Evolutionary conservation across 139 green algal genomes (phyloP).

Genomic region (Tetradesmus obliquus): DNA sequence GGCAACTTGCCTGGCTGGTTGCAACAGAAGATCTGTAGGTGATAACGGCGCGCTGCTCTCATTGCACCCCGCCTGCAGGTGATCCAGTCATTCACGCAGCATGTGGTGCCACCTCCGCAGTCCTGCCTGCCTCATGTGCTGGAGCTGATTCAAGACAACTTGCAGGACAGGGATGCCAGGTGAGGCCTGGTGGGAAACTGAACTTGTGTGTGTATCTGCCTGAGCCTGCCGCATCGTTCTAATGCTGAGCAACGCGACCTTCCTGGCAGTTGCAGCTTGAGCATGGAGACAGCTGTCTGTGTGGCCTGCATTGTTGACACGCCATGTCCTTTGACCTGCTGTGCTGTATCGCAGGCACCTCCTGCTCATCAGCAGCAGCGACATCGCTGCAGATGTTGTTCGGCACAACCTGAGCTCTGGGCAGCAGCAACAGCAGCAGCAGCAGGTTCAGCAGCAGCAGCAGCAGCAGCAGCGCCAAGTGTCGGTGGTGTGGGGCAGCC

Average conservation of each 20-base stretch:
- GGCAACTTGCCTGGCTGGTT: no score
- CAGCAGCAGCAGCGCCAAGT: neutral
- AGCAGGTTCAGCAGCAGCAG: neutral
- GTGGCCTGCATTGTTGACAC: no score
- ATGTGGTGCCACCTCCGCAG: neutral
- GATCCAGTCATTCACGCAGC: neutral
- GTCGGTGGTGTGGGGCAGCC: conserved; percentile 19
- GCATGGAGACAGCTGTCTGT: no score
- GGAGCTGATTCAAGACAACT: conserved; percentile 5
- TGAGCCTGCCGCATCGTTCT: no score
- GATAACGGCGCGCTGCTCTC: no score
- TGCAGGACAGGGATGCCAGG: neutral
- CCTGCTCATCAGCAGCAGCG: conserved; percentile 13
- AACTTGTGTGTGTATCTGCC: no score
- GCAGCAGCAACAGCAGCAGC: no score
- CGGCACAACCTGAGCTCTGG: neutral
- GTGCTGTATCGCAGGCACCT: conserved; percentile 1
- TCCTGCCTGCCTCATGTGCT: neutral
- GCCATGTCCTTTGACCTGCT: neutral
- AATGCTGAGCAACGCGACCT: no score
- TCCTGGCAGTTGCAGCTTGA: neutral
- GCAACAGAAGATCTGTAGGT: no score
- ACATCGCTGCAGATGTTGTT: conserved; percentile 28
- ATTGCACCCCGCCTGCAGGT: neutral
- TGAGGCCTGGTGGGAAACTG: neutral